phyloP scores from a whole-genome alignment of 2,329 filamentous ascomycete genomes.

The Geosmithia morbida region DNA sequence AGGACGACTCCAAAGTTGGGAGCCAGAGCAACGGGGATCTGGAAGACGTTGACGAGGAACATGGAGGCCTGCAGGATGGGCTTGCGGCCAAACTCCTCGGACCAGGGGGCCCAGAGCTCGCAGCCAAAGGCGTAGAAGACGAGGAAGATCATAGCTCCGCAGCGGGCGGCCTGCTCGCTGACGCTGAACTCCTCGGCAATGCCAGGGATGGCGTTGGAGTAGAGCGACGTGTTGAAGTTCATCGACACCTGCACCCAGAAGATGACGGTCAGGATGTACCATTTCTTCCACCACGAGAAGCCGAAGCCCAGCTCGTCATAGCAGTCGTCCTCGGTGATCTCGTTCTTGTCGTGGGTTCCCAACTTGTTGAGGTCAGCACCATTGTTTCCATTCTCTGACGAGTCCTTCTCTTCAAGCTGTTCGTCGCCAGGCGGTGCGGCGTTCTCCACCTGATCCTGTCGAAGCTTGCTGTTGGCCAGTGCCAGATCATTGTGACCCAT shows the following conservation, averaged over 20 bases:
- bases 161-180: conserved; percentile 52
- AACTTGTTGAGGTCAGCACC: conserved; percentile 16
- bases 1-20: conserved; percentile 59
- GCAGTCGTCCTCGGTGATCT: conserved; percentile 43
- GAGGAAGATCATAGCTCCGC: conserved; percentile 66
- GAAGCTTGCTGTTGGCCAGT: conserved; percentile 19
- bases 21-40: conserved; percentile 57
- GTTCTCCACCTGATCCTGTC: not conserved
- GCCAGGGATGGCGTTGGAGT: conserved; percentile 53
- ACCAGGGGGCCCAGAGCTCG: conserved; percentile 81
- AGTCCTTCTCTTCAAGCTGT: conserved; percentile 3
- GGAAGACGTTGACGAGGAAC: conserved; percentile 65
- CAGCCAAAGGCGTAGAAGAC: conserved; percentile 74
- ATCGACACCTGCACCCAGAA: conserved; percentile 63
- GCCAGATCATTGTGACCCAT: conserved; percentile 17
- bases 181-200: conserved; percentile 55
- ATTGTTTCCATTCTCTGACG: conserved; percentile 1
- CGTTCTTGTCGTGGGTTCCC: conserved; percentile 23
- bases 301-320: conserved; percentile 50
- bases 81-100: conserved; percentile 67
- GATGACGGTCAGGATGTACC: conserved; percentile 58
- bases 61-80: conserved; percentile 60
- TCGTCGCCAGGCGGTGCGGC: not conserved
- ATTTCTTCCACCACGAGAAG: conserved; percentile 50
- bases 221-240: conserved; percentile 67